A percentile compares a stretch with the other conserved stretches of the same genome.
Evolutionary conservation across 768 basidiomycete species (phyloP).

Genomic region (Suillus paluster): DNA sequence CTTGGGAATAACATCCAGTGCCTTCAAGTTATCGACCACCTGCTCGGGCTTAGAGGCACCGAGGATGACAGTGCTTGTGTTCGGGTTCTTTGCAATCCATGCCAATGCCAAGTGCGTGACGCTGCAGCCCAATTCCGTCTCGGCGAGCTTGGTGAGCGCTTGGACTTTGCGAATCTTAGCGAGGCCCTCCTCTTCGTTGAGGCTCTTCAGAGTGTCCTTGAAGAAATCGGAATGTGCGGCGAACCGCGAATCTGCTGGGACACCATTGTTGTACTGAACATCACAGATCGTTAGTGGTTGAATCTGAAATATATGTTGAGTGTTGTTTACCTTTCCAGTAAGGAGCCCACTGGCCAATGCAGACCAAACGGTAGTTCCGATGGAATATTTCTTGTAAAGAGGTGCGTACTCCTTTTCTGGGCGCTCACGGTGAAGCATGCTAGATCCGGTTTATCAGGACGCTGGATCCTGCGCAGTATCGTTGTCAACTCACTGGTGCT

Average conservation of each 20-base stretch:
- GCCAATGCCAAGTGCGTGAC: conserved; percentile 59
- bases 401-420: conserved; percentile 58
- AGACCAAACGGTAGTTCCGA: conserved; percentile 58
- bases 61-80: conserved; percentile 51
- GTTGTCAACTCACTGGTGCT: conserved; percentile 41
- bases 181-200: conserved; percentile 46
- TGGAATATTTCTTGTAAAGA: conserved; percentile 49
- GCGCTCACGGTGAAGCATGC: conserved; percentile 55
- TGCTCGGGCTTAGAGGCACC: conserved; percentile 55
- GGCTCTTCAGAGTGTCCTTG: conserved; percentile 46
- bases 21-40: conserved; percentile 52
- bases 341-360: conserved; percentile 58
- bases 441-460: conserved; percentile 28
- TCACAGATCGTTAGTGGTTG: not conserved
- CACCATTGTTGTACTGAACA: conserved; percentile 49
- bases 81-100: conserved; percentile 56
- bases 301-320: not conserved
- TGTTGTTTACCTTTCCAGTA: conserved; percentile 49
- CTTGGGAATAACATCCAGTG: conserved; percentile 57
- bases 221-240: conserved; percentile 52
- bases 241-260: conserved; percentile 57
- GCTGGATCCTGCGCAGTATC: not conserved
- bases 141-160: conserved; percentile 49
- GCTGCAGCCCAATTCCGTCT: conserved; percentile 48
- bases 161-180: conserved; percentile 54